Evolutionary conservation across 306 rosid genomes (phyloP).

Genomic region (Pyrus bretschneideri): DNA sequence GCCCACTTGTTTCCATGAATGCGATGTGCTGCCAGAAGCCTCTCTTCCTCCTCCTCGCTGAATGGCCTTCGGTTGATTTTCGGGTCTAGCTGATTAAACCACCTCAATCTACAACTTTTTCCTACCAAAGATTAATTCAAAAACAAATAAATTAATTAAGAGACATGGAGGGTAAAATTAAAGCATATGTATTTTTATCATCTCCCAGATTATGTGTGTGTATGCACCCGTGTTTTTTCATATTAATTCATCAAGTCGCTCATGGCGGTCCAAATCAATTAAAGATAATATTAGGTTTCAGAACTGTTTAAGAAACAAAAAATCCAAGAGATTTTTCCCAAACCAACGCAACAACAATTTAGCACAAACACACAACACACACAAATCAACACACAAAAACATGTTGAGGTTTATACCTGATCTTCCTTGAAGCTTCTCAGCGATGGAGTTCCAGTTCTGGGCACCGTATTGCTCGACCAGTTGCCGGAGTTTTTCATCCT

Average conservation of each 20-base stretch:
- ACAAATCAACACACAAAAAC: background rate
- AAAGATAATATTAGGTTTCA: background rate
- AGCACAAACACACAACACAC: background rate
- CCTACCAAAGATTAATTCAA: constrained; percentile 25
- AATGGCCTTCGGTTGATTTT: constrained; percentile 89
- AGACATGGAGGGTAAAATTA: background rate
- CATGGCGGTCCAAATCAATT: background rate
- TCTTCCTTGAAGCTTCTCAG: constrained; percentile 94
- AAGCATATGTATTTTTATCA: background rate
- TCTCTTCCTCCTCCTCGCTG: constrained; percentile 85
- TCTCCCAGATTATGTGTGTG: background rate
- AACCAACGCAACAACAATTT: background rate
- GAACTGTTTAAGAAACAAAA: background rate
- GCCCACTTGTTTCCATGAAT: constrained; percentile 98
- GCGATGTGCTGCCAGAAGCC: constrained; percentile 69
- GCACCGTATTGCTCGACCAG: constrained; percentile 85
- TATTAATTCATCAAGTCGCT: background rate
- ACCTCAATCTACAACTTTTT: constrained; percentile 90
- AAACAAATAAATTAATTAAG: background rate
- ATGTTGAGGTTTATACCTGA: constrained; percentile 46
- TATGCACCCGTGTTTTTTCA: background rate
- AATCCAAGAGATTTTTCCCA: background rate
- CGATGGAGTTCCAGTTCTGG: constrained; percentile 94
- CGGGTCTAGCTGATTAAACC: constrained; percentile 97
- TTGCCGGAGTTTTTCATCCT: constrained; percentile 73